These are phyloP conservation scores for Gamarada debralockiae DNA, from an alignment of 495 filamentous ascomycete species.

Conservation along the genomic window DNA sequence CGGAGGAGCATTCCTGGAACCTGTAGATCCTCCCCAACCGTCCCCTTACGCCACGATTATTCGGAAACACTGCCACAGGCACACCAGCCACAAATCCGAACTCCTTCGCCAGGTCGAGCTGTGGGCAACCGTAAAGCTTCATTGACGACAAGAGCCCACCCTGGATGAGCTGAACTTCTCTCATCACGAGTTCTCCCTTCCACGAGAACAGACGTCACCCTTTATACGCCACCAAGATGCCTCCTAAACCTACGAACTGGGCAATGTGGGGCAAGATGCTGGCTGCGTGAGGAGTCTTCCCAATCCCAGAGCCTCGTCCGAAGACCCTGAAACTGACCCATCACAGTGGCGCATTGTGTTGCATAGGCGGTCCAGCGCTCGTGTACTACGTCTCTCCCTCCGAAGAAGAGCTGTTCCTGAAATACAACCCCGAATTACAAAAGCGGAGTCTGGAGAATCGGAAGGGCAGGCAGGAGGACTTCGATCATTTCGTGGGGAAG, in stretches of 20 bases:
- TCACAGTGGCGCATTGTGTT: slow-evolving; percentile 59
- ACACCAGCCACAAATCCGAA: too few species aligned
- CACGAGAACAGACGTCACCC: not conserved
- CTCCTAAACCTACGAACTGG: slow-evolving; percentile 27
- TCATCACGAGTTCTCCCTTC: too few species aligned
- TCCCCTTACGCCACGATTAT: too few species aligned
- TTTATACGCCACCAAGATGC: slow-evolving; percentile 13
- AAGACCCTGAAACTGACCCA: slow-evolving; percentile 8
- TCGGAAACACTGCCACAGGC: too few species aligned
- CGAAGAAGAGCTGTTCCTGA: slow-evolving; percentile 87
- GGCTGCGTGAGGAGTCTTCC: slow-evolving; percentile 28
- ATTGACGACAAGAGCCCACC: too few species aligned
- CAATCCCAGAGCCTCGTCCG: not conserved
- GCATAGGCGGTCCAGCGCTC: slow-evolving; percentile 80
- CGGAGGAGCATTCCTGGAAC: too few species aligned
- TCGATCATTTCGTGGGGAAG: slow-evolving; percentile 77
- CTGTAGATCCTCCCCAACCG: too few species aligned
- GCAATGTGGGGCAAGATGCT: slow-evolving; percentile 39
- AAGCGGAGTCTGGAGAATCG: slow-evolving; percentile 74
- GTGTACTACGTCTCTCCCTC: slow-evolving; percentile 77
- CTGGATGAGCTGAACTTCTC: not conserved
- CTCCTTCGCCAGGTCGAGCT: too few species aligned
- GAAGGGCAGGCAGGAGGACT: slow-evolving; percentile 70
- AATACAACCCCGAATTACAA: slow-evolving; percentile 91
- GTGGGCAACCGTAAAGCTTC: too few species aligned